Evolutionary conservation across 2,329 filamentous ascomycete genomes (phyloP).

Genomic region (Apiospora phragmitis): DNA sequence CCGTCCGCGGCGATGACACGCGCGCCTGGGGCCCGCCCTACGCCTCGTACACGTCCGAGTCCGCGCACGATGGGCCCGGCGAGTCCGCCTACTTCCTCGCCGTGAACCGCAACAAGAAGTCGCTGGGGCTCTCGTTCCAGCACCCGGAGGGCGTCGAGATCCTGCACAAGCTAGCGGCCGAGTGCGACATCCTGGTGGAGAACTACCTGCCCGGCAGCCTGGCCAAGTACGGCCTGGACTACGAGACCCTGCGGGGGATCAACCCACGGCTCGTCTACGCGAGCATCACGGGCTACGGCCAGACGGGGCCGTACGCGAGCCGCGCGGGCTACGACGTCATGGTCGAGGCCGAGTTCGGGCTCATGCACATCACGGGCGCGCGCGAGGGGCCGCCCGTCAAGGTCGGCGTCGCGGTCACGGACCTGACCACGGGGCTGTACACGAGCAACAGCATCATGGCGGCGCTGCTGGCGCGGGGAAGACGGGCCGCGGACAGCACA

Average conservation of each 20-base stretch:
- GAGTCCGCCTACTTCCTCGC: slow-evolving; percentile 94
- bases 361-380: slow-evolving; percentile 97
- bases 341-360: slow-evolving; percentile 96
- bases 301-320: slow-evolving; percentile 85
- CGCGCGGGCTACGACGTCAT: slow-evolving; percentile 98
- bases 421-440: slow-evolving; percentile 92
- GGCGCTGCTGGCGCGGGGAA: slow-evolving; percentile 74
- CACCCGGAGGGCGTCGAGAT: slow-evolving; percentile 81
- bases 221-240: slow-evolving; percentile 91
- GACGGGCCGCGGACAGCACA: slow-evolving; percentile 83
- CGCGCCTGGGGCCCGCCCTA: slow-evolving; percentile 96
- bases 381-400: slow-evolving; percentile 91
- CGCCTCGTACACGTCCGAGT: slow-evolving; percentile 69
- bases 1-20: slow-evolving; percentile 87
- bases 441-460: slow-evolving; percentile 96
- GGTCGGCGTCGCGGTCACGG: slow-evolving; percentile 95
- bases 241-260: slow-evolving; percentile 73
- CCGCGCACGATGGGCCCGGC: slow-evolving; percentile 67
- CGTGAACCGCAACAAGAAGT: slow-evolving; percentile 98
- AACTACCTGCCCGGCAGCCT: slow-evolving; percentile 92
- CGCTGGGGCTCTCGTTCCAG: slow-evolving; percentile 86
- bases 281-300: slow-evolving; percentile 95
- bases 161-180: slow-evolving; percentile 78
- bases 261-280: slow-evolving; percentile 91
- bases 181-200: slow-evolving; percentile 92